Conservation (phyloP, 768 basidiomycete genomes). For the Xerocomellus intermedius region DNA sequence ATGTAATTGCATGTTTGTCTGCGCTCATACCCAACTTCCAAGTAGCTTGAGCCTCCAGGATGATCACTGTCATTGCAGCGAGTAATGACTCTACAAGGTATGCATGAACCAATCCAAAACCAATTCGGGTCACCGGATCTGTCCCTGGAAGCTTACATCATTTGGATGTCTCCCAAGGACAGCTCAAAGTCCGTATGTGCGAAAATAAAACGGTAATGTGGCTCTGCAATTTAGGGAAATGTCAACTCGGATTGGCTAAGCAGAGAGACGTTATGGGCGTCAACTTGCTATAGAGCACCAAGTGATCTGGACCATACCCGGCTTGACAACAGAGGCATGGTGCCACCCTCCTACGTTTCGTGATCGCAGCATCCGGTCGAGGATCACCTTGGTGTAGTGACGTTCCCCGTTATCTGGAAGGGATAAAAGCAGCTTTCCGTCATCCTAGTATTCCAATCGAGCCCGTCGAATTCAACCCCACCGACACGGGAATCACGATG, state of each 20-base stretch:
- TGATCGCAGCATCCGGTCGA: neutral
- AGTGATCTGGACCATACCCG: neutral
- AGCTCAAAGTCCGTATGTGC: neutral
- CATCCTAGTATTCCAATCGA: neutral
- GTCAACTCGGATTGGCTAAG: neutral
- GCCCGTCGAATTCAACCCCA: neutral
- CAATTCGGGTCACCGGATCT: neutral
- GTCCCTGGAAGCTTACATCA: too few relatives aligned
- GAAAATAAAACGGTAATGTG: neutral
- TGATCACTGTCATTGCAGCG: neutral
- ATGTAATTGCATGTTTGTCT: neutral
- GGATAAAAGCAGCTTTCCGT: neutral
- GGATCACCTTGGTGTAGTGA: neutral
- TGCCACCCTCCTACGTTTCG: neutral
- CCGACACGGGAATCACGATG: neutral
- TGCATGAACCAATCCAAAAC: neutral
- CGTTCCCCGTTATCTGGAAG: neutral
- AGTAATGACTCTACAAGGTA: neutral
- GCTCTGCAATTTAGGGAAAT: neutral
- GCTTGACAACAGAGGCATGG: constrained; percentile 1
- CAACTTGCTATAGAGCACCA: neutral
- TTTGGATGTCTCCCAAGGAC: too few relatives aligned
- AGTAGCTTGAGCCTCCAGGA: neutral
- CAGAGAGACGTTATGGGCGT: neutral
- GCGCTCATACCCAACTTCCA: neutral